Percentiles rank a stretch among this genome's conserved stretches.
These are phyloP conservation scores for Penicillium expansum DNA, from an alignment of 2,329 filamentous ascomycete species.

Conservation along the genomic window DNA sequence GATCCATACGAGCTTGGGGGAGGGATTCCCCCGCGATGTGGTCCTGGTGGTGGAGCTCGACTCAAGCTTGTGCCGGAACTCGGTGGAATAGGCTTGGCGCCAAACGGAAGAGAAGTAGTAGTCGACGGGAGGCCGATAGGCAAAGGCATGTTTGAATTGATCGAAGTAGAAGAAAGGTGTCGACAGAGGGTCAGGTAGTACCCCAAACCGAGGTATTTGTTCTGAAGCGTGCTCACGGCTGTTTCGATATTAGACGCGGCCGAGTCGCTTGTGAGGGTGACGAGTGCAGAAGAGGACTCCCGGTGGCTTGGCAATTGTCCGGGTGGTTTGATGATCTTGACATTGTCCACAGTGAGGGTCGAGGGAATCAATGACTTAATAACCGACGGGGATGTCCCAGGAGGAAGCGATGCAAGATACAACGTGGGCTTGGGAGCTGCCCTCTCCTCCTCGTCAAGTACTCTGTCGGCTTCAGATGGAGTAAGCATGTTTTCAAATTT, in stretches of 20 bases:
- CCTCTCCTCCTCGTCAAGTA: conserved; percentile 44
- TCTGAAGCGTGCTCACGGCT: conserved; percentile 73
- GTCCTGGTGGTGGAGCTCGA: conserved; percentile 49
- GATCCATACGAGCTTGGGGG: conserved; percentile 69
- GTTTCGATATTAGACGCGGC: conserved; percentile 79
- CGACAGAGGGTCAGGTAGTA: conserved; percentile 77
- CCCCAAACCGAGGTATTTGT: conserved; percentile 80
- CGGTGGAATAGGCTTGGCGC: conserved; percentile 65
- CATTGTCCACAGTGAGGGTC: conserved; percentile 65
- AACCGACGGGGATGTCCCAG: conserved; percentile 50
- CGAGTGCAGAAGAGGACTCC: conserved; percentile 73
- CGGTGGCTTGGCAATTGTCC: conserved; percentile 55
- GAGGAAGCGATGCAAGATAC: conserved; percentile 54
- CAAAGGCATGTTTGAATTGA: conserved; percentile 55
- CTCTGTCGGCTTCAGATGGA: conserved; percentile 45
- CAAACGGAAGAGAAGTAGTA: conserved; percentile 65
- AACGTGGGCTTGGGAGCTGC: conserved; percentile 55
- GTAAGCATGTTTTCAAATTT: conserved; percentile 41
- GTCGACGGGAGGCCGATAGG: conserved; percentile 48
- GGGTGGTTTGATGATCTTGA: conserved; percentile 65
- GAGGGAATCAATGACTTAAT: conserved; percentile 51
- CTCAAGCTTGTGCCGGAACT: conserved; percentile 47
- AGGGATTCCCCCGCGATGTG: conserved; percentile 65
- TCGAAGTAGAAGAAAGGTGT: conserved; percentile 73
- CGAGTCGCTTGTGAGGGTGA: conserved; percentile 76